Evolutionary conservation across 176 grass and related monocot species (phyloP).

Genomic region (Sorghum bicolor): Sorghum_bicolor_NCBIv3 NC_012878.2:42011001-42011500

Average conservation of each 20-base stretch:
- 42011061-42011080: slow-evolving; percentile 20
- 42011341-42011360: too few relatives aligned
- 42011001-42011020: slow-evolving; percentile 65
- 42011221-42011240: not conserved
- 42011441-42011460: too few relatives aligned
- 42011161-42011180: not conserved
- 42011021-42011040: slow-evolving; percentile 79
- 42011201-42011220: not conserved
- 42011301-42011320: not conserved
- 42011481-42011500: too few relatives aligned
- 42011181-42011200: not conserved
- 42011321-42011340: too few relatives aligned
- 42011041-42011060: not conserved
- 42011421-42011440: too few relatives aligned
- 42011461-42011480: too few relatives aligned
- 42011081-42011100: slow-evolving; percentile 39
- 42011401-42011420: too few relatives aligned
- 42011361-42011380: too few relatives aligned
- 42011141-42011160: not conserved
- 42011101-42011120: slow-evolving; percentile 49
- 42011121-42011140: not conserved
- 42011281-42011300: not conserved
- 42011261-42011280: not conserved
- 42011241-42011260: slow-evolving; percentile 46
- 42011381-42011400: too few relatives aligned